Conservation (phyloP, 495 filamentous ascomycete genomes). For the Penicilliopsis zonata region DNA sequence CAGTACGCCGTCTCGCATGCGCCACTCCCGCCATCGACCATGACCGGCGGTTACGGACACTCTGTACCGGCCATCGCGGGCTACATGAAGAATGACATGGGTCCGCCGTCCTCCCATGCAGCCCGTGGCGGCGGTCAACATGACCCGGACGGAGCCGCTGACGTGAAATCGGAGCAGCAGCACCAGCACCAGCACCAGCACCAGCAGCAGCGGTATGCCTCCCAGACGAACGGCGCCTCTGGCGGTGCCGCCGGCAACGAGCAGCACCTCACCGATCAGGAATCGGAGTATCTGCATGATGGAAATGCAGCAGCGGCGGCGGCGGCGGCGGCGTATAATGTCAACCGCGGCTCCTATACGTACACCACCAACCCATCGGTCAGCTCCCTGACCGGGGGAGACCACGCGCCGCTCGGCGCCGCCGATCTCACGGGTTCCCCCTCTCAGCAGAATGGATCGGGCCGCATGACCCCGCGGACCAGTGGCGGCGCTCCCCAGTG, state of each 20-base stretch:
- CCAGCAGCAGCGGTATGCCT: constrained; percentile 16
- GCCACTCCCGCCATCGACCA: constrained; percentile 50
- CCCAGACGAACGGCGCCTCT: constrained; percentile 42
- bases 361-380: constrained; percentile 58
- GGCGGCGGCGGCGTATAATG: no score
- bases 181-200: no score
- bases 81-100: constrained; percentile 92
- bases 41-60: constrained; percentile 57
- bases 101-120: constrained; percentile 59
- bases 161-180: constrained; percentile 60
- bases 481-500: constrained; percentile 59
- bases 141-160: constrained; percentile 48
- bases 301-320: no score
- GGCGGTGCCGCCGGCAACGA: constrained; percentile 41
- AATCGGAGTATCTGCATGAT: constrained; percentile 68
- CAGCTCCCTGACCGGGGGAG: constrained; percentile 50
- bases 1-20: constrained; percentile 58
- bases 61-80: constrained; percentile 37
- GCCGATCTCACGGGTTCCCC: constrained; percentile 82
- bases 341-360: constrained; percentile 59
- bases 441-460: constrained; percentile 72
- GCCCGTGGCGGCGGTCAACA: constrained; percentile 35
- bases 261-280: constrained; percentile 72
- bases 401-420: constrained; percentile 70
- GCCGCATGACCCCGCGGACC: constrained; percentile 78